Conservation (phyloP, 306 rosid genomes). For the Trichosanthes truncata region DNA sequence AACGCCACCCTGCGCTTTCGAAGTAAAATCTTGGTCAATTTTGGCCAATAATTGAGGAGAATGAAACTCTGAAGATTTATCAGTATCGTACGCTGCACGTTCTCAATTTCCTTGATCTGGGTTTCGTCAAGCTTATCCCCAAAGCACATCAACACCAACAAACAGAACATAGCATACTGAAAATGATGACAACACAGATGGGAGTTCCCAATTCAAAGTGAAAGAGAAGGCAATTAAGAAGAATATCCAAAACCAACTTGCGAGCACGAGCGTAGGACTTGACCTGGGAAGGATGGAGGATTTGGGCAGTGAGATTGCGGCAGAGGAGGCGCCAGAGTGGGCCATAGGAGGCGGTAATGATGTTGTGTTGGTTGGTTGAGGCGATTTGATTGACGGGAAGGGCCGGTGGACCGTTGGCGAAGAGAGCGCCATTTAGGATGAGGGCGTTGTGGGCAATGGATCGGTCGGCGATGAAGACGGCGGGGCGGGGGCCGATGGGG, state of each 20-base stretch:
- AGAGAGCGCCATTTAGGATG: conserved; percentile 6
- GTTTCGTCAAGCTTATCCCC: conserved; percentile 1
- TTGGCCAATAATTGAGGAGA: conserved; percentile 31
- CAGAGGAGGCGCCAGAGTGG: conserved; percentile 7
- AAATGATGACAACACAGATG: neutral
- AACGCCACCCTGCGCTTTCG: conserved; percentile 27
- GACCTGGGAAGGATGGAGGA: neutral
- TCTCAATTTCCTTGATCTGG: conserved; percentile 12
- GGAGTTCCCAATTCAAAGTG: neutral
- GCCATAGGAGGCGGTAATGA: conserved; percentile 1
- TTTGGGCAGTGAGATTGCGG: conserved; percentile 8
- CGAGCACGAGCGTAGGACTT: neutral
- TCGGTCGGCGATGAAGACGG: conserved; percentile 11
- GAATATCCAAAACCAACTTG: conserved; percentile 7
- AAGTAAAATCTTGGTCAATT: conserved; percentile 28
- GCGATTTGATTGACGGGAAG: neutral
- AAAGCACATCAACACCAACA: conserved; percentile 11
- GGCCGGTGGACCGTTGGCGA: conserved; percentile 1
- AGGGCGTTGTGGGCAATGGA: neutral
- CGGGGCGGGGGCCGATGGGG: neutral
- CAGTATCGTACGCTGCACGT: conserved; percentile 16
- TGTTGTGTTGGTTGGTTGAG: conserved; percentile 1
- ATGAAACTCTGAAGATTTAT: conserved; percentile 31
- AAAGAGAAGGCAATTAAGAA: neutral
- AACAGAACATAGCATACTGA: conserved; percentile 10